Base-by-base conservation (phyloP, 768 basidiomycete species). In the Pleurotus tuber-regium region DNA sequence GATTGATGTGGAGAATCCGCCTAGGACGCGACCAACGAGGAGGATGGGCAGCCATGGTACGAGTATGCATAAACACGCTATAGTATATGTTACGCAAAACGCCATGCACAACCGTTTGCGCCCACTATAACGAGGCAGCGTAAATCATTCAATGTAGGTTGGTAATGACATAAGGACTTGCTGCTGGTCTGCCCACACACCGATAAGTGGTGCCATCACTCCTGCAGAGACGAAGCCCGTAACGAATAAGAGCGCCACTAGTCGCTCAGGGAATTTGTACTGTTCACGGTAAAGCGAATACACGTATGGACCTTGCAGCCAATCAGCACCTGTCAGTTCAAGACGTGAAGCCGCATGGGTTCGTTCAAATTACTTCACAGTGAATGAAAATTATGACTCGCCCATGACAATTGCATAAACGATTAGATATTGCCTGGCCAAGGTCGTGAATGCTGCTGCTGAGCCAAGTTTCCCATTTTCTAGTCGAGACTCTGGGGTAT, bases 131-230 rank as follows among this genome's bases (percentile, higher is more conserved):
- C n/a, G n/a, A n/a, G n/a, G n/a, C n/a, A n/a, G 25, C 21, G 4
- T 19, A 21, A 31, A 14, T 26, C 11, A 1, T 14, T 58, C 11
- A 47, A 18, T 10, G 12, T 19, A 6, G 7, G 14, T 8, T 11
- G 25, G 14, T 43, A 24, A 35, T 11, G 33, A 31, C 35, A 25
- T 1, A 43, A 9, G 43, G 3, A 73, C 83, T 53, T 54, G 84
- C 87, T 86, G 76, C 63, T 86, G 81, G 63, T 89, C 88, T 6
- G 87, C 89, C 87, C 85, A 88, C 8, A 80, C 81, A 7, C 88
- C 88, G 0, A 89, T 78, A 3, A 87, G 60, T 2, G 89, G 89
- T 2, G 86, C 86, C 3, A 80, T 73, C 4, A 88, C 43, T 2
- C 83, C 88, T 2, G 84, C 88, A 11, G 84, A 82, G 35, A 85